These are phyloP conservation scores for Spathaspora sp. DNA, from an alignment of 1,139 yeast genomes.

Conservation along the genomic window DNA sequence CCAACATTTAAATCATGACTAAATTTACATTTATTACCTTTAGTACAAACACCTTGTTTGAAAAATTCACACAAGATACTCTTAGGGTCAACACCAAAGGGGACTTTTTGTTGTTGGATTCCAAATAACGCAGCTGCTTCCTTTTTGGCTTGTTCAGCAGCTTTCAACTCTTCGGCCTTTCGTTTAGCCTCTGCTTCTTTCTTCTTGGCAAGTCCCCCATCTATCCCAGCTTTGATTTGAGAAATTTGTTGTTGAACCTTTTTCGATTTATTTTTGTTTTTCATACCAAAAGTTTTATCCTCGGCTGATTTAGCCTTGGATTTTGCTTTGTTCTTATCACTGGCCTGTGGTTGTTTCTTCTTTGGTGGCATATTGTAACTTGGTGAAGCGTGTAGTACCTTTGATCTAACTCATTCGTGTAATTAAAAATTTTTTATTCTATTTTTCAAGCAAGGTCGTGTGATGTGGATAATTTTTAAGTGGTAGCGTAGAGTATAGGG, in stretches of 20 bases:
- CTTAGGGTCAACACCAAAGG: slow-evolving; percentile 98
- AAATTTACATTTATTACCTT: slow-evolving; percentile 91
- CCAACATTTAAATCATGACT: slow-evolving; percentile 87
- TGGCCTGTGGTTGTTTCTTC: slow-evolving; percentile 51
- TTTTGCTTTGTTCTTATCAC: slow-evolving; percentile 61
- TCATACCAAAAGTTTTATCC: slow-evolving; percentile 93
- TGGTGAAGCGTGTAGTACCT: not conserved
- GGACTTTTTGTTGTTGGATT: slow-evolving; percentile 78
- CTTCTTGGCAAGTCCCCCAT: slow-evolving; percentile 63
- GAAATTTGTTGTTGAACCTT: slow-evolving; percentile 84
- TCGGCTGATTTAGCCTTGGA: slow-evolving; percentile 71
- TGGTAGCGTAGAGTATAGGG: not conserved
- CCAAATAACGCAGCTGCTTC: slow-evolving; percentile 83
- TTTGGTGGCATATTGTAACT: slow-evolving; percentile 59
- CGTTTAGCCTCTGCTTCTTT: slow-evolving; percentile 77
- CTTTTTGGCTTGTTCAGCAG: slow-evolving; percentile 83
- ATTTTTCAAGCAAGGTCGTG: not conserved
- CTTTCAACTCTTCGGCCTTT: slow-evolving; percentile 83
- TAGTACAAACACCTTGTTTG: slow-evolving; percentile 85
- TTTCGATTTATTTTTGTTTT: slow-evolving; percentile 89
- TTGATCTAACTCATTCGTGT: too few relatives aligned
- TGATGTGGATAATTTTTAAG: not conserved
- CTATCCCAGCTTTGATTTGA: slow-evolving; percentile 68
- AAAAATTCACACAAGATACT: slow-evolving; percentile 87
- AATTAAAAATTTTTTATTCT: not conserved